A percentile compares a stretch with the other conserved stretches of the same genome.
Conservation (phyloP, 2,329 filamentous ascomycete species). For the Tolypocladium tundrense region DNA sequence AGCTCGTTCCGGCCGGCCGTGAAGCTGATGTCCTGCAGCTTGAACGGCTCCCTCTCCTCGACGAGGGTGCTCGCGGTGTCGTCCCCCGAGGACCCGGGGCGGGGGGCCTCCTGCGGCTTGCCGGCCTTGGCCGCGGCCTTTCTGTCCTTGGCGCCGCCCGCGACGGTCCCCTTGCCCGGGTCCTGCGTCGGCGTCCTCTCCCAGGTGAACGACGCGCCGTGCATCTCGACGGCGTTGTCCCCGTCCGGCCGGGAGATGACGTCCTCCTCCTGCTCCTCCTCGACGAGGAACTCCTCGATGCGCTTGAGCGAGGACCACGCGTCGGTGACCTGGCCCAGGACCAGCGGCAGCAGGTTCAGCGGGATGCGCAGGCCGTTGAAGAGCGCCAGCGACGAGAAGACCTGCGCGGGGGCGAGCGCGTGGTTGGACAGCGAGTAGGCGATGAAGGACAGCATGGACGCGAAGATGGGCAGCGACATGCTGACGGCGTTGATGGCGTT, state of each 20-base stretch:
- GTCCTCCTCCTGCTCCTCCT: constrained; percentile 74
- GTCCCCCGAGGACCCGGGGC: constrained; percentile 25
- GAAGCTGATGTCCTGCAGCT: constrained; percentile 58
- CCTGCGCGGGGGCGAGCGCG: constrained; percentile 58
- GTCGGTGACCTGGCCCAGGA: constrained; percentile 83
- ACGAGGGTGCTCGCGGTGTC: constrained; percentile 45
- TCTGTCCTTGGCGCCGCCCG: constrained; percentile 31
- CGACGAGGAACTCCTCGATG: constrained; percentile 78
- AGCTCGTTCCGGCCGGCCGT: constrained; percentile 64
- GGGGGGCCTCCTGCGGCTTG: constrained; percentile 14
- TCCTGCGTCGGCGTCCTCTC: constrained; percentile 55
- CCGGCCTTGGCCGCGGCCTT: constrained; percentile 24
- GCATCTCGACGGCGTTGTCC: constrained; percentile 61
- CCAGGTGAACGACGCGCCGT: constrained; percentile 76
- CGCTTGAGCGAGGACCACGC: constrained; percentile 76
- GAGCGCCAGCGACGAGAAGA: constrained; percentile 88
- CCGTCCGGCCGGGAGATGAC: constrained; percentile 44
- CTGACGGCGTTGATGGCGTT: constrained; percentile 79
- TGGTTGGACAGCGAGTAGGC: constrained; percentile 62
- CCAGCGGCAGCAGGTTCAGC: constrained; percentile 76
- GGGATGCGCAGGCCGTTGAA: constrained; percentile 90
- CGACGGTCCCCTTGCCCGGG: constrained; percentile 27
- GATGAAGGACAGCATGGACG: constrained; percentile 91
- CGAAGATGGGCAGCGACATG: constrained; percentile 83
- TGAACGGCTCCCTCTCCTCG: constrained; percentile 58